Evolutionary conservation across 495 filamentous ascomycete species (phyloP), one percentile per base, ranked within the genome.

Genomic region (Bombardia bombarda): DNA sequence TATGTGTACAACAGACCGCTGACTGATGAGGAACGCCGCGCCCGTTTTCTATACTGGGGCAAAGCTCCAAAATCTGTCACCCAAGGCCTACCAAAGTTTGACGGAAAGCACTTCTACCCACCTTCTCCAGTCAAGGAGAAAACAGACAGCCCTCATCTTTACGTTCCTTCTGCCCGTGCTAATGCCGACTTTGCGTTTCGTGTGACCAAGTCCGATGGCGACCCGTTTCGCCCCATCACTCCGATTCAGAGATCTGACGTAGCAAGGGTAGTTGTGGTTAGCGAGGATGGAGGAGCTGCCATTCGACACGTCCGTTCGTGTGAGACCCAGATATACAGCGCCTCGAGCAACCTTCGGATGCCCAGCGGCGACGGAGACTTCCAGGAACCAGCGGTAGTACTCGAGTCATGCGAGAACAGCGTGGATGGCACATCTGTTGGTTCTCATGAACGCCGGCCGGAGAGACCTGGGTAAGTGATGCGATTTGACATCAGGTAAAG

Each of bases 21-120:
- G 31, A 77, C 68, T 6, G 58, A 67, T 0, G 70, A 67, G 14
- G 74, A 77, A 49, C 57, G 61, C 17, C 63, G 66, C 17, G 69
- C 74, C 20, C 58, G 73, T 30, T 57, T 57, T 35, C 46, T 73
- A 31, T 77, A 76, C 46, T 77, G 72, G 72, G 72, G 69, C 26
- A 61, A 64, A 13, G 61, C 67, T 16, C 59, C 69, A 32, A 61
- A 51, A 37, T 51, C 55, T n/a, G 54, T 55, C 17, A 56, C 61
- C 28, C 53, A 50, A n/a, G 70, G 72, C 12, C 50, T 78, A 14
- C 74, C 74, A 24, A 77, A 73, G 49, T 78, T 68, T 40, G 73
- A 78, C 38, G 74, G 74, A 1, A 73, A 73, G 52, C 64, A 77
- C 43, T 78, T 78, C 51, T 76, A 77, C 43, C 71, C 69, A 3